Conservation (phyloP, 768 basidiomycete genomes). For the Hortiboletus campestris region DNA sequence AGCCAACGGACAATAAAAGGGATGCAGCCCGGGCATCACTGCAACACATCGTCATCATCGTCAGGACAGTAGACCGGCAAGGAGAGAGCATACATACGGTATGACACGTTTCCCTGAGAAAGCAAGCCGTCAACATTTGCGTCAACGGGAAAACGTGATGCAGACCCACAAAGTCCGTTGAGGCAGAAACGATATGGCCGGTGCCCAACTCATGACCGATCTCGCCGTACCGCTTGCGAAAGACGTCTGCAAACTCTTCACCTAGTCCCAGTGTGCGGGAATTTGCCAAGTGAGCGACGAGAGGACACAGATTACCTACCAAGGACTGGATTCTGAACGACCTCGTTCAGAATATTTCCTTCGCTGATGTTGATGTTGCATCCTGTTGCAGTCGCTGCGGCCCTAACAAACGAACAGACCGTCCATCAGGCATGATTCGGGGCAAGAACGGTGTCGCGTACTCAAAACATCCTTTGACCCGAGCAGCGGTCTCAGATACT, state of each 20-base stretch:
- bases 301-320: conserved; percentile 35
- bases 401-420: conserved; percentile 36
- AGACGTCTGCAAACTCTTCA: conserved; percentile 59
- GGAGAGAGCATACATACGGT: conserved; percentile 43
- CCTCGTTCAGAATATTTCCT: conserved; percentile 42
- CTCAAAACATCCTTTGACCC: conserved; percentile 75
- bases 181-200: conserved; percentile 53
- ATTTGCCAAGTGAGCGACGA: not conserved
- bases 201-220: conserved; percentile 59
- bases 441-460: conserved; percentile 29
- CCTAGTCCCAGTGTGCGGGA: conserved; percentile 36
- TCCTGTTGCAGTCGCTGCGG: conserved; percentile 64
- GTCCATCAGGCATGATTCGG: not conserved
- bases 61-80: not conserved
- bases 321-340: conserved; percentile 65
- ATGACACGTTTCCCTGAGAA: conserved; percentile 54
- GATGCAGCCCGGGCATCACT: conserved; percentile 67
- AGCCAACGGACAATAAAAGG: conserved; percentile 45
- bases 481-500: conserved; percentile 50
- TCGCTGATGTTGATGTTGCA: conserved; percentile 49
- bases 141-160: not conserved
- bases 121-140: not conserved
- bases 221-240: conserved; percentile 55
- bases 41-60: not conserved
- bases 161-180: conserved; percentile 75